Conservation (phyloP, 192 early-diverging fungal genomes). For the Coemansia sp. region DNA sequence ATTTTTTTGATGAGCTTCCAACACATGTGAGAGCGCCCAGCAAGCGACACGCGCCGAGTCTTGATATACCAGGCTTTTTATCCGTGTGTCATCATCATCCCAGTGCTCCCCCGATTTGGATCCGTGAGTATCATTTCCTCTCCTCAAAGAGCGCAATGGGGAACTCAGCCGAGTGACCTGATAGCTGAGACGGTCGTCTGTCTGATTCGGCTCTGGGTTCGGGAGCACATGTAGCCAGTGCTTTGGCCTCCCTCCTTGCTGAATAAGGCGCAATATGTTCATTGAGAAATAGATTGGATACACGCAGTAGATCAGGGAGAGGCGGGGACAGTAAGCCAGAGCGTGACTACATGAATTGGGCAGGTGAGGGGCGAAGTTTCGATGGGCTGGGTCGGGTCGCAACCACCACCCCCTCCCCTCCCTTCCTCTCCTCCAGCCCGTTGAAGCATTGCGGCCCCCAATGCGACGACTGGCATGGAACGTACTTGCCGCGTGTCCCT, state of each 20-base stretch:
- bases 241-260: not conserved
- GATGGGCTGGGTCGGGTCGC: not conserved
- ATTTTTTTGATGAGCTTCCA: not conserved
- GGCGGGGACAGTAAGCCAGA: not conserved
- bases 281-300: not conserved
- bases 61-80: not conserved
- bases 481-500: not conserved
- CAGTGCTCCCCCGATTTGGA: not conserved
- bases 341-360: not conserved
- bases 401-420: not conserved
- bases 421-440: not conserved
- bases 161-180: not conserved
- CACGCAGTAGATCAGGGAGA: not conserved
- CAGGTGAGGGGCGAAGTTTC: not conserved
- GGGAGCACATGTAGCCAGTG: not conserved
- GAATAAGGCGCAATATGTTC: not conserved
- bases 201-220: not conserved
- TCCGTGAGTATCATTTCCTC: not conserved
- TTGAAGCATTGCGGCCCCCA: not conserved
- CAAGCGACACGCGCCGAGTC: not conserved
- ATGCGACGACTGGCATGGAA: not conserved
- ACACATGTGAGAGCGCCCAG: not conserved
- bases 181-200: not conserved
- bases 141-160: not conserved
- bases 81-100: not conserved